A percentile compares a stretch with the other conserved stretches of the same genome.
These are phyloP conservation scores for Agrocybe pediades DNA, from an alignment of 768 basidiomycete genomes.

Conservation along the genomic window DNA sequence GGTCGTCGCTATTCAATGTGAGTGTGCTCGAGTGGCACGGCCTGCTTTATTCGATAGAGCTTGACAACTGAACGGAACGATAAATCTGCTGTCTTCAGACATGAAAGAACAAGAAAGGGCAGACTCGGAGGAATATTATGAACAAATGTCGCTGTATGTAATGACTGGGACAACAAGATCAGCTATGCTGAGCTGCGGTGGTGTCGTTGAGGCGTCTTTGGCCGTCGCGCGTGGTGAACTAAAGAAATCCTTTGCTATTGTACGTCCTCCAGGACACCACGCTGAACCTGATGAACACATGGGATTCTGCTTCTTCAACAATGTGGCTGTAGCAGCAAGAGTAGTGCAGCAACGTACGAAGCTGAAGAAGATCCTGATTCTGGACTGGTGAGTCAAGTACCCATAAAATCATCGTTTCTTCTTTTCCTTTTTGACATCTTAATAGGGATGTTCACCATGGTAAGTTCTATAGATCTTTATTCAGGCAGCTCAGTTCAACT, in stretches of 20 bases:
- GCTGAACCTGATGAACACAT: constrained; percentile 98
- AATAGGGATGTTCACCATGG: constrained; percentile 95
- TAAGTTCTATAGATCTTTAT: constrained; percentile 28
- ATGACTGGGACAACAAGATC: constrained; percentile 82
- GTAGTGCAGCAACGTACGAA: constrained; percentile 73
- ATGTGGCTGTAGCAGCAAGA: constrained; percentile 89
- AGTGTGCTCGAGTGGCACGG: constrained; percentile 32
- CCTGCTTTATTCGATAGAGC: constrained; percentile 6
- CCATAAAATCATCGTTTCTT: background rate
- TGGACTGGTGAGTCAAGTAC: constrained; percentile 84
- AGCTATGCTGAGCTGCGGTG: constrained; percentile 89
- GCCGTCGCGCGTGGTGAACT: constrained; percentile 81
- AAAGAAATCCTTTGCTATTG: constrained; percentile 90
- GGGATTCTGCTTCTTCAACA: constrained; percentile 99
- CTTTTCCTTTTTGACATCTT: constrained; percentile 1
- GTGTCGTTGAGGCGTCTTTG: constrained; percentile 88
- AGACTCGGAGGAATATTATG: constrained; percentile 82
- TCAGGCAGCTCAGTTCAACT: background rate
- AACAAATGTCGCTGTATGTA: constrained; percentile 91
- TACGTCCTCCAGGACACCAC: constrained; percentile 97
- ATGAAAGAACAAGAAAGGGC: constrained; percentile 75
- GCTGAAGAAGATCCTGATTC: constrained; percentile 82
- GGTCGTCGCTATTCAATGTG: constrained; percentile 81
- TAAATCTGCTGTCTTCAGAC: constrained; percentile 40
- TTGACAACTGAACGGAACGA: constrained; percentile 13